A percentile compares a stretch with the other conserved stretches of the same genome.
Evolutionary conservation across 371 early-diverging fungal species (phyloP).

Genomic region (Zopfochytrium polystomum): DNA sequence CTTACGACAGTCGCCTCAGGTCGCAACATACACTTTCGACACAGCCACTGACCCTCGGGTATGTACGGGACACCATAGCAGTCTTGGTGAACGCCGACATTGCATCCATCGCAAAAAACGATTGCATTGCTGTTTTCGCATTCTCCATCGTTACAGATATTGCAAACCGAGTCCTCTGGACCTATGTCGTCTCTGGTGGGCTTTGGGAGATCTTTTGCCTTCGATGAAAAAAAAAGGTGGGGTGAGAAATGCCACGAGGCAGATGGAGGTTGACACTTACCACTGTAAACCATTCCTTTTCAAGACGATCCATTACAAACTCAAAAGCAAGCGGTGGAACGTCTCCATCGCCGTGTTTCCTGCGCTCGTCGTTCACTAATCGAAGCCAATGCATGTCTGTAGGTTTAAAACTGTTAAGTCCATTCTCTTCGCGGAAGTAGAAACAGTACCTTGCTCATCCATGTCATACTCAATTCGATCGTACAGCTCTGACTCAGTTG

Average conservation of each 20-base stretch:
- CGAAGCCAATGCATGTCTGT: slow-evolving; percentile 74
- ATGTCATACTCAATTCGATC: slow-evolving; percentile 91
- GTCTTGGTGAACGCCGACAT: slow-evolving; percentile 98
- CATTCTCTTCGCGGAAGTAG: not conserved
- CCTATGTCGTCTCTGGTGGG: slow-evolving; percentile 38
- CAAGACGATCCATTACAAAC: slow-evolving; percentile 82
- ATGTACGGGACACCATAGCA: slow-evolving; percentile 99
- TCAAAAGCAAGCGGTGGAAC: slow-evolving; percentile 73
- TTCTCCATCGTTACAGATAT: slow-evolving; percentile 94
- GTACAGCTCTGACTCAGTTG: slow-evolving; percentile 76
- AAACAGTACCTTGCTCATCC: slow-evolving; percentile 83
- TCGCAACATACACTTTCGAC: slow-evolving; percentile 92
- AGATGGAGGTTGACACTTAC: too few species aligned
- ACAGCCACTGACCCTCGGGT: slow-evolving; percentile 99
- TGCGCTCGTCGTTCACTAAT: slow-evolving; percentile 64
- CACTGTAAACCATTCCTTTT: slow-evolving; percentile 96
- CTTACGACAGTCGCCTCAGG: slow-evolving; percentile 80
- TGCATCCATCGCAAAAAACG: slow-evolving; percentile 99
- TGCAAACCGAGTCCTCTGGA: slow-evolving; percentile 85
- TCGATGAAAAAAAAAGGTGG: slow-evolving; percentile 6
- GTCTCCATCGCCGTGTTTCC: slow-evolving; percentile 52
- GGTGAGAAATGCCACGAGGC: too few species aligned
- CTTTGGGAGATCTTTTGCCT: slow-evolving; percentile 62
- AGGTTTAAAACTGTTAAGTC: not conserved
- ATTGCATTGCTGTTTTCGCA: slow-evolving; percentile 97